phyloP scores from a whole-genome alignment of 371 early-diverging fungal genomes.

The Zancudomyces culisetae region DNA sequence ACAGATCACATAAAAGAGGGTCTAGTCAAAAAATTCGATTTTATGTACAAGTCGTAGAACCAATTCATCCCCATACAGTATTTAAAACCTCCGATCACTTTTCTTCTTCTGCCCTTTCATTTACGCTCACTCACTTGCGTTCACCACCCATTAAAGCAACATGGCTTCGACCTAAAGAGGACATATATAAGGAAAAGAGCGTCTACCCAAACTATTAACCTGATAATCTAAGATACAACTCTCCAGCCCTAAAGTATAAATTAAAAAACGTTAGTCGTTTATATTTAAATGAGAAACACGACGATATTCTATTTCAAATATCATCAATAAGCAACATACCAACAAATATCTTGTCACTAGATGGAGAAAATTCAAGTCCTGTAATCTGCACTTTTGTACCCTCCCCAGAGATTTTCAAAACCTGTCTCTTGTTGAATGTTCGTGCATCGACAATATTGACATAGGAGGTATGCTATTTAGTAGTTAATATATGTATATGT shows the following conservation, averaged over 20 bases:
- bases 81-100: too few relatives aligned
- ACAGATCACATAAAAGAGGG: too few relatives aligned
- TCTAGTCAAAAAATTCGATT: too few relatives aligned
- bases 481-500: background rate
- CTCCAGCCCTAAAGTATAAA: background rate
- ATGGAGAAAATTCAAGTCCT: constrained; percentile 38
- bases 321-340: constrained; percentile 14
- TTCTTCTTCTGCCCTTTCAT: too few relatives aligned
- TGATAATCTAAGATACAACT: background rate
- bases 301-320: background rate
- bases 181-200: background rate
- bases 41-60: too few relatives aligned
- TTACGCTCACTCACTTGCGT: too few relatives aligned
- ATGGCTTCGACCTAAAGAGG: too few relatives aligned
- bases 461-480: constrained; percentile 32
- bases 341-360: constrained; percentile 35
- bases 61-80: too few relatives aligned
- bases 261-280: background rate
- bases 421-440: constrained; percentile 35
- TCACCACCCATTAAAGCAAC: too few relatives aligned
- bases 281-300: background rate
- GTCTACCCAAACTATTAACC: background rate
- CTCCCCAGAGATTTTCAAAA: constrained; percentile 26
- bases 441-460: constrained; percentile 49
- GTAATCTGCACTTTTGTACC: constrained; percentile 34